Evolutionary conservation across 176 grass and related monocot genomes (phyloP), one percentile per base, ranked within the genome.

Genomic region (Otatea glauca): DNA sequence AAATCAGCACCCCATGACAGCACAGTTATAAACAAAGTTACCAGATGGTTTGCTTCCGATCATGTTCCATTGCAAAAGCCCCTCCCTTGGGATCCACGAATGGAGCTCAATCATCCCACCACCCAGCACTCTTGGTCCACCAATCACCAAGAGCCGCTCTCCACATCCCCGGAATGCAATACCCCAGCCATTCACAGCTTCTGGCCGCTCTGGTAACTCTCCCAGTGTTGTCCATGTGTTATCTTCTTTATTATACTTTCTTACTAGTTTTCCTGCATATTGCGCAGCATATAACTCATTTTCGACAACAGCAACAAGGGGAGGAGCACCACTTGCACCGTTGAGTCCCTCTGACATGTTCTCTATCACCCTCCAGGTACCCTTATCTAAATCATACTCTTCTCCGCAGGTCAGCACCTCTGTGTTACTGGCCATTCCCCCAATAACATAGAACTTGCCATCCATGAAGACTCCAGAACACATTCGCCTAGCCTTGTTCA

Each of bases 1-100:
- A 81, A 64, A 90, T 98, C 89, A 98, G 80, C 96, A 98, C 70
- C 91, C 93, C 96, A 98, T 98, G 65, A 98, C 93, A 80, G 96
- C 93, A 75, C 96, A 98, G 75, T 98, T 98, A 90, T 95, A 98
- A 37, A 98, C 96, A 77, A 98, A 98, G 84, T 89, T 98, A 59
- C 87, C 88, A 7, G 88, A 95, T 74, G 78, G 89, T 64, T 95
- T 98, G 78, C 87, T 95, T 59, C 86, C 96, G 70, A 98, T 98
- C 89, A 98, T 93, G 80, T 95, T 90, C 96, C 96, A 98, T 37
- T 83, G 85, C 59, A 92, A 89, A 12, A 87, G 91, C 5, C 91
- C 83, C 2, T 92, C 91, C 59, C 71, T 90, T 18, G 96, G 96
- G 51, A 90, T 89, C 96, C 96, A 98, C 17, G 96, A 91, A 89